These are phyloP conservation scores for Thozetella sp. DNA, from an alignment of 495 filamentous ascomycete genomes.

Conservation along the genomic window DNA sequence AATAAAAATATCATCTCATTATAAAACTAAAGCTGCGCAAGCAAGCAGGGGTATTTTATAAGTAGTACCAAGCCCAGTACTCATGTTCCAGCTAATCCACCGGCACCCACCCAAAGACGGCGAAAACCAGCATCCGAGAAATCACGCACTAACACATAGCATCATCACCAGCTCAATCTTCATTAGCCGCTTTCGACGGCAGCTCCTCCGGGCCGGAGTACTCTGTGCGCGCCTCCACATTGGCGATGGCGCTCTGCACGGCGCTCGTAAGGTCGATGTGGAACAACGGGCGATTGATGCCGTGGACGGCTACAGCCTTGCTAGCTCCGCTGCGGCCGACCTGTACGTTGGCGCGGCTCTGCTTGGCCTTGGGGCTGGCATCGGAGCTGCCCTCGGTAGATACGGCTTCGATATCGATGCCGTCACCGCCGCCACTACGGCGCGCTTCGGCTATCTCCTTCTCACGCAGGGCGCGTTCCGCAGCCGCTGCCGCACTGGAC, in stretches of 20 bases:
- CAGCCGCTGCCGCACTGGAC: conserved; percentile 62
- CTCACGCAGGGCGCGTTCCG: conserved; percentile 59
- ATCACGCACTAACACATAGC: no score
- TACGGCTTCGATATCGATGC: not conserved
- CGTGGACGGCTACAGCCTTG: conserved; percentile 68
- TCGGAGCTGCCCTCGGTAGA: conserved; percentile 2
- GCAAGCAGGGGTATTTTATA: no score
- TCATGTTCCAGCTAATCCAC: no score
- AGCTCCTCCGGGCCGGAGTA: no score
- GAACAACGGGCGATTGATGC: conserved; percentile 89
- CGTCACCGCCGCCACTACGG: not conserved
- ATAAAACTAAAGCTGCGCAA: no score
- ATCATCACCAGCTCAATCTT: no score
- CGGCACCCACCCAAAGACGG: no score
- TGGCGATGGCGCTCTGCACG: conserved; percentile 84
- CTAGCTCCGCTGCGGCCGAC: not conserved
- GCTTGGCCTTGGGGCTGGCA: conserved; percentile 4
- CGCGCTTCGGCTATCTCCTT: conserved; percentile 37
- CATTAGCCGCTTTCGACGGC: no score
- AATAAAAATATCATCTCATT: no score
- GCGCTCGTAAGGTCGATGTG: conserved; percentile 94
- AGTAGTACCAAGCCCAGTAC: no score
- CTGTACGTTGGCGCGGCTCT: not conserved
- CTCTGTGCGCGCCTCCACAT: conserved; percentile 57
- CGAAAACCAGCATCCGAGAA: no score